Percentiles rank a stretch among this genome's conserved stretches.
Conservation (phyloP, 2,329 filamentous ascomycete genomes). For the Lanzia echinophila region DNA sequence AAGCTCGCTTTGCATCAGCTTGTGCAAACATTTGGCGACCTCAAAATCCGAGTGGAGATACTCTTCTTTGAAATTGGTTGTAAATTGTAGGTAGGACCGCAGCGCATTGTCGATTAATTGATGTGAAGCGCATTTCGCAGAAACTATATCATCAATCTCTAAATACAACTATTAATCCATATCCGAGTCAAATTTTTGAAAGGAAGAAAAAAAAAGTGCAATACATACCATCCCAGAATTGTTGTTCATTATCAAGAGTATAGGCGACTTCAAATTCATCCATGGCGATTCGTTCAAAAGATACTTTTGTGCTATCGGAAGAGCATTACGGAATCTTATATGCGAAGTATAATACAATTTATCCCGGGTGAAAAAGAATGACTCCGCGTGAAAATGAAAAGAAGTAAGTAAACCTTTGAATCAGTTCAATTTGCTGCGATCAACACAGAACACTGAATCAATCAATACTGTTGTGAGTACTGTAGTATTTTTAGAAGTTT, state of each 20-base stretch:
- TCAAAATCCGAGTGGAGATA: slow-evolving; percentile 73
- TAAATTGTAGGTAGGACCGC: slow-evolving; percentile 75
- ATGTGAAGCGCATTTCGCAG: slow-evolving; percentile 49
- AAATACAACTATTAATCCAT: slow-evolving; percentile 5
- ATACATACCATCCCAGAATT: slow-evolving; percentile 78
- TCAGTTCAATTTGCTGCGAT: slow-evolving; percentile 4
- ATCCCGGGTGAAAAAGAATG: background rate
- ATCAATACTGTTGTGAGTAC: slow-evolving; percentile 1
- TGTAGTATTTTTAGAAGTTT: slow-evolving; percentile 3
- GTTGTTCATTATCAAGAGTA: slow-evolving; percentile 69
- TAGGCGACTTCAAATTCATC: slow-evolving; percentile 60
- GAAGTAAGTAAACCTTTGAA: background rate
- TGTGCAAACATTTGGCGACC: slow-evolving; percentile 71
- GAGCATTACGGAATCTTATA: slow-evolving; percentile 21
- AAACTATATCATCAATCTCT: slow-evolving; percentile 64
- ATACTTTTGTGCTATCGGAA: slow-evolving; percentile 20
- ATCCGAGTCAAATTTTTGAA: background rate
- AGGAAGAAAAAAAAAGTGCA: slow-evolving; percentile 3
- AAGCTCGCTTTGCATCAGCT: slow-evolving; percentile 67
- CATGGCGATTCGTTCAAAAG: slow-evolving; percentile 27
- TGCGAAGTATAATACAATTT: background rate
- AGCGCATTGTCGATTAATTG: slow-evolving; percentile 76
- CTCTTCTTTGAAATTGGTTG: slow-evolving; percentile 67
- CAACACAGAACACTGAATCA: slow-evolving; percentile 11
- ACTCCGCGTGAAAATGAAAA: background rate